Conservation (phyloP, 2,329 filamentous ascomycete genomes). For the Colletotrichum orbiculare region DNA sequence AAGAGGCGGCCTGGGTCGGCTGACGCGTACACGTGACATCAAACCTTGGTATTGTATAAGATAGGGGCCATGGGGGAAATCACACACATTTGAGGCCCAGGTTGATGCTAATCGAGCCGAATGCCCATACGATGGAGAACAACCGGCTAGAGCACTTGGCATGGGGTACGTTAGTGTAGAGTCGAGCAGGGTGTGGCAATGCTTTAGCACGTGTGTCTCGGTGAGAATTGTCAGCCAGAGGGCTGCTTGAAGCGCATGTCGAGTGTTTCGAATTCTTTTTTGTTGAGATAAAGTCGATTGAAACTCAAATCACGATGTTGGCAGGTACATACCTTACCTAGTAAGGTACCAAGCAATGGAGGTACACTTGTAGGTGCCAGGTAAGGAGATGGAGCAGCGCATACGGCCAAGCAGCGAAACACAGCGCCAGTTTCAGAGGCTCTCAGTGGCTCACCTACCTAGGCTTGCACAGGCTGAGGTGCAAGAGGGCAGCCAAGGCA, state of each 20-base stretch:
- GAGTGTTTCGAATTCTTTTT: constrained; percentile 22
- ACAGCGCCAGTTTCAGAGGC: constrained; percentile 15
- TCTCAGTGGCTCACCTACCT: constrained; percentile 8
- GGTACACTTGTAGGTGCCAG: too few species aligned
- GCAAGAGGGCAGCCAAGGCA: constrained; percentile 30
- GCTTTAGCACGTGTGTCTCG: neutral
- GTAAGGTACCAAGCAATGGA: neutral
- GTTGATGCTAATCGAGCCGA: neutral
- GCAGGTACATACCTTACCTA: neutral
- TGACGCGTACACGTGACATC: constrained; percentile 35
- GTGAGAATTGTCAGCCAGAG: too few species aligned
- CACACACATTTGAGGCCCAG: neutral
- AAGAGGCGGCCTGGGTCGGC: constrained; percentile 18
- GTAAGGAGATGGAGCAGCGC: constrained; percentile 2
- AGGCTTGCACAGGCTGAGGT: too few species aligned
- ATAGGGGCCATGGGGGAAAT: neutral
- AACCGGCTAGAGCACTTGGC: too few species aligned
- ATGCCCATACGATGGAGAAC: too few species aligned
- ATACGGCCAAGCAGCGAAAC: constrained; percentile 27
- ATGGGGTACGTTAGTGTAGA: neutral
- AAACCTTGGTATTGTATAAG: constrained; percentile 2
- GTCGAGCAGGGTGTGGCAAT: neutral
- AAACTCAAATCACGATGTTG: constrained; percentile 4
- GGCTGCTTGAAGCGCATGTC: too few species aligned
- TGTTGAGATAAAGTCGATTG: constrained; percentile 24